Base-by-base conservation (phyloP, 2,329 filamentous ascomycete species). In the Neospermospora avenae region DNA sequence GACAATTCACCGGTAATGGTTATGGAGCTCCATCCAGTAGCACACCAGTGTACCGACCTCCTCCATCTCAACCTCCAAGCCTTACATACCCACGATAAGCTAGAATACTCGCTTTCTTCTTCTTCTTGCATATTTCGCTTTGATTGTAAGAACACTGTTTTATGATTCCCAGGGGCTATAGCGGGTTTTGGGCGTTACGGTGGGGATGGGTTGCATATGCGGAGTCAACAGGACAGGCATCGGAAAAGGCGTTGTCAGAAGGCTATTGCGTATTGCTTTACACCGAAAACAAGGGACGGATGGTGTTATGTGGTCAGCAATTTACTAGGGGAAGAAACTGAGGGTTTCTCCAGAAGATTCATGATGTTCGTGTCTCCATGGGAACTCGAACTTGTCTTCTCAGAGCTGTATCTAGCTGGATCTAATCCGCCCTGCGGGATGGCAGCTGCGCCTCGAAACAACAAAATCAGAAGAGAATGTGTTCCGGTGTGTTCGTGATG, bases 1-100 rank as follows among this genome's bases (percentile, higher is more conserved):
- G 71, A 42, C 71, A 70, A 41, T 58, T 63, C 39, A 64, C 57
- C 37, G 37, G 48, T 3, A 63, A 63, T 49, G 57, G 65, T n/a
- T 63, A 59, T 53, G 48, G 52, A 5, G 46, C 49, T 22, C 44
- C 59, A 4, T 22, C 56, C 8, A 22, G 28, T 24, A 62, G 44
- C 37, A 10, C 59, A 18, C 62, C 63, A 18, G 54, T 55, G 10
- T 65, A 61, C 48, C 59, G 64, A n/a, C 61, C 62, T 24, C 51
- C 57, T 24, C 51, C 57, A 39, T 46, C 57, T 24, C 51, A 55
- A 39, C 52, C 57, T 49, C 7, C 31, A 20, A 39, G 22, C 16
- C 10, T 41, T 14, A 20, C 55, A 49, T 57, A 57, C 22, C 42
- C 42, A 28, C 42, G 42, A 41, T 20, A 20, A 11, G 13, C 42